These are phyloP conservation scores for Syzygium oleosum DNA, from an alignment of 345 rosid species.

Conservation along the genomic window DNA sequence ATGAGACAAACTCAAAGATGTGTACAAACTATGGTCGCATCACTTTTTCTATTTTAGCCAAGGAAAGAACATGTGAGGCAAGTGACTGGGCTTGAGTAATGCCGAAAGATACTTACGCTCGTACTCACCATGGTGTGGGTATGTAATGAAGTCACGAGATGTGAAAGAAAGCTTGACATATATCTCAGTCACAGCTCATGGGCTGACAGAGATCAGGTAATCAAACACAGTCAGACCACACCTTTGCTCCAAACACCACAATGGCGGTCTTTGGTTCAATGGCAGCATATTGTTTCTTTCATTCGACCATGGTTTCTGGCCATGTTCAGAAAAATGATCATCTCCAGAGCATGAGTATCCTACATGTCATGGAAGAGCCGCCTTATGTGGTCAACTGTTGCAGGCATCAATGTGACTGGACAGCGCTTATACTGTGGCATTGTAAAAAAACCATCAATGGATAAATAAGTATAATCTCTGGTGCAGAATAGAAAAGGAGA, in stretches of 20 bases:
- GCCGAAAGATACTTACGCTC: background rate
- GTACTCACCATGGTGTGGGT: background rate
- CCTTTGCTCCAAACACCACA: background rate
- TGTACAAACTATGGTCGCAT: rapidly evolving
- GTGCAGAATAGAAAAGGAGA: background rate
- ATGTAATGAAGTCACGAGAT: background rate
- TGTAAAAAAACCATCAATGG: background rate
- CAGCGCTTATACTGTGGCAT: conserved; percentile 75
- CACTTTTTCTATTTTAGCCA: background rate
- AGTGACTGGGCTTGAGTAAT: background rate
- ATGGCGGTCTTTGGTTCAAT: background rate
- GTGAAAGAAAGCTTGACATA: background rate
- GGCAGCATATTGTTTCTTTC: background rate
- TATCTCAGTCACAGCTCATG: background rate
- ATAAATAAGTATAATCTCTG: background rate
- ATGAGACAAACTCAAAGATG: background rate
- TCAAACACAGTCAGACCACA: background rate
- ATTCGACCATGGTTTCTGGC: background rate
- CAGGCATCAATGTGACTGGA: conserved; percentile 79
- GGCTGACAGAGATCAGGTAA: background rate
- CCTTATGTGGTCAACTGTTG: conserved; percentile 74
- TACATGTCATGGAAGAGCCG: conserved; percentile 88
- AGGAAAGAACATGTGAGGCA: background rate
- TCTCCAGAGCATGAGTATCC: background rate
- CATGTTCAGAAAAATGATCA: background rate